These are phyloP conservation scores for Onygenales sp. DNA, from an alignment of 2,329 filamentous ascomycete species.

Conservation along the genomic window DNA sequence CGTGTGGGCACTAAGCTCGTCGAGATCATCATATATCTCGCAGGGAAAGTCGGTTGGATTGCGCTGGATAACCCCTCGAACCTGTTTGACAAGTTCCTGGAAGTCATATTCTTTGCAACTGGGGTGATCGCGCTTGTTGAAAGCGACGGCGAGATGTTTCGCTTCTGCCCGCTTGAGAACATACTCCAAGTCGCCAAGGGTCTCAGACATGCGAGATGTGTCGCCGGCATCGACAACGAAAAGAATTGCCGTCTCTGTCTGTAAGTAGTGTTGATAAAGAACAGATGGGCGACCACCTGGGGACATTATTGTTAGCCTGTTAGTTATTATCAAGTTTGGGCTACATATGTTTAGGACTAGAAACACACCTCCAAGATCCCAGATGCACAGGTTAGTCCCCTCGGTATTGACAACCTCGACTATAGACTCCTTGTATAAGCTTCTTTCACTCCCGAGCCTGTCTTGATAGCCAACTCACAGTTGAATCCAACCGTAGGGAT, in stretches of 20 bases:
- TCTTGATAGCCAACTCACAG: not conserved
- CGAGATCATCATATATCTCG: slow-evolving; percentile 6
- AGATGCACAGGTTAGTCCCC: not conserved
- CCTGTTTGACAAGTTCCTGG: not conserved
- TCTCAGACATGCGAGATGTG: not conserved
- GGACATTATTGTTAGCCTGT: too few species aligned
- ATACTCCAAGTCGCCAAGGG: not conserved
- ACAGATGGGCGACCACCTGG: too few species aligned
- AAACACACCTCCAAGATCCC: slow-evolving; percentile 1
- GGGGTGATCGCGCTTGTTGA: slow-evolving; percentile 2
- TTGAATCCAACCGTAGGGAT: slow-evolving; percentile 1
- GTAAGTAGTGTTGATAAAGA: not conserved
- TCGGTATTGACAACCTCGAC: not conserved
- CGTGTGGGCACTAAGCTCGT: slow-evolving; percentile 2
- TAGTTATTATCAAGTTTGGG: not conserved
- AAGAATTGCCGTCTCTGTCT: not conserved
- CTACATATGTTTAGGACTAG: not conserved
- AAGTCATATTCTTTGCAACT: not conserved
- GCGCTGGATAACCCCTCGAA: not conserved
- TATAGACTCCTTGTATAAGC: not conserved
- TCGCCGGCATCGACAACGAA: not conserved
- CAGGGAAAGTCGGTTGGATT: not conserved
- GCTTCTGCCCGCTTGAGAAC: not conserved
- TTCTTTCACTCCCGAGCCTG: not conserved
- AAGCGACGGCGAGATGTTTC: slow-evolving; percentile 1